These are phyloP conservation scores for Butyriboletus regius DNA, from an alignment of 1,284 basidiomycete genomes.

Conservation along the genomic window DNA sequence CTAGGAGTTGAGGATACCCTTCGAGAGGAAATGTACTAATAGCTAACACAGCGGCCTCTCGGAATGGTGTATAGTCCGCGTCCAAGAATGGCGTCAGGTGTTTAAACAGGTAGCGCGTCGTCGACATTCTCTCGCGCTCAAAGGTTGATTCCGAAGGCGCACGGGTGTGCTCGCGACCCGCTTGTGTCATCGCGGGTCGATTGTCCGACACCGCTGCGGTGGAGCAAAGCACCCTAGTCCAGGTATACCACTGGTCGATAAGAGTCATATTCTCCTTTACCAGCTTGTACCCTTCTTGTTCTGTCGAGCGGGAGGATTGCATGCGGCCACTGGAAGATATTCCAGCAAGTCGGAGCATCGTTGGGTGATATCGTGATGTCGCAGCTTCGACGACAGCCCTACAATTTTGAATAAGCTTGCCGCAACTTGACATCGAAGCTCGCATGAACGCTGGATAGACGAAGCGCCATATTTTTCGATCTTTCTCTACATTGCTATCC, in stretches of 20 bases:
- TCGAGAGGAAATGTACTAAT: slow-evolving; percentile 77
- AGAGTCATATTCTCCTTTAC: slow-evolving; percentile 57
- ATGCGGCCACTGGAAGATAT: slow-evolving; percentile 45
- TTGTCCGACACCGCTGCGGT: slow-evolving; percentile 67
- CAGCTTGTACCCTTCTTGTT: slow-evolving; percentile 47
- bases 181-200: slow-evolving; percentile 46
- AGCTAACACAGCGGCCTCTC: slow-evolving; percentile 79
- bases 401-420: slow-evolving; percentile 43
- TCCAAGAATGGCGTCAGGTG: slow-evolving; percentile 82
- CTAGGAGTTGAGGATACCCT: slow-evolving; percentile 74
- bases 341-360: slow-evolving; percentile 61
- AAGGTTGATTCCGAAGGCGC: slow-evolving; percentile 65
- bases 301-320: slow-evolving; percentile 37
- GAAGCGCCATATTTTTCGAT: slow-evolving; percentile 65
- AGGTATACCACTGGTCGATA: slow-evolving; percentile 83
- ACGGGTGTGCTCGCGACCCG: slow-evolving; percentile 64
- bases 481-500: slow-evolving; percentile 57
- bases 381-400: slow-evolving; percentile 61
- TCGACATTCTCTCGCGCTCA: slow-evolving; percentile 68
- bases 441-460: slow-evolving; percentile 60
- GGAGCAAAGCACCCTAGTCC: slow-evolving; percentile 76
- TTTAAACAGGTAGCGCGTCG: slow-evolving; percentile 75
- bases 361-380: slow-evolving; percentile 58
- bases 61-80: slow-evolving; percentile 75
- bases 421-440: slow-evolving; percentile 43